These are phyloP conservation scores for Eremochloa ophiuroides DNA, from an alignment of 176 grass and related monocot species.

Conservation along the genomic window DNA sequence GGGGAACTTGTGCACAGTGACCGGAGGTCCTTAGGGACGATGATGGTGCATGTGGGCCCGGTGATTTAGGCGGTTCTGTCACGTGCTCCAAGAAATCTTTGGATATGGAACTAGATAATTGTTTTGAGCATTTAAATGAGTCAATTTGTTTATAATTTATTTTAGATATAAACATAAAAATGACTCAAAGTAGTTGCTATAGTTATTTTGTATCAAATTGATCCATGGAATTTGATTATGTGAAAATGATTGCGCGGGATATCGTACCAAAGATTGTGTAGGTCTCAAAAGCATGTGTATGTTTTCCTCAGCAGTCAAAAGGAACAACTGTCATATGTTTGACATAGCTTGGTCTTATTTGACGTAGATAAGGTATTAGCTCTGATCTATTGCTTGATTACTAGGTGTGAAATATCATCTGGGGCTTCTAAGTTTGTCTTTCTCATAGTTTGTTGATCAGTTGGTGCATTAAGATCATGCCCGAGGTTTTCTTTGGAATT, in stretches of 20 bases:
- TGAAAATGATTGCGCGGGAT: conserved; percentile 28
- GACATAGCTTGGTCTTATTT: background rate
- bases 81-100: no score
- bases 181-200: background rate
- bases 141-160: no score
- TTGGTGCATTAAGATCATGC: background rate
- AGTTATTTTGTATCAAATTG: background rate
- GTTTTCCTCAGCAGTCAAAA: no score
- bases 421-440: background rate
- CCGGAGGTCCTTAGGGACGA: no score
- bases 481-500: no score
- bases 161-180: no score
- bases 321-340: no score
- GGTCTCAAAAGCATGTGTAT: conserved; percentile 8
- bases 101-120: no score
- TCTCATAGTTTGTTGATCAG: background rate
- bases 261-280: conserved; percentile 20
- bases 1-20: no score
- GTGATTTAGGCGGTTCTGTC: no score
- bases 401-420: background rate
- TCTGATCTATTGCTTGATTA: background rate
- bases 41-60: no score
- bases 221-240: background rate
- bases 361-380: background rate
- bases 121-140: no score